Percentiles rank a stretch among this genome's conserved stretches.
These are phyloP conservation scores for Melanogaster broomeanus DNA, from an alignment of 768 basidiomycete genomes.

Conservation along the genomic window DNA sequence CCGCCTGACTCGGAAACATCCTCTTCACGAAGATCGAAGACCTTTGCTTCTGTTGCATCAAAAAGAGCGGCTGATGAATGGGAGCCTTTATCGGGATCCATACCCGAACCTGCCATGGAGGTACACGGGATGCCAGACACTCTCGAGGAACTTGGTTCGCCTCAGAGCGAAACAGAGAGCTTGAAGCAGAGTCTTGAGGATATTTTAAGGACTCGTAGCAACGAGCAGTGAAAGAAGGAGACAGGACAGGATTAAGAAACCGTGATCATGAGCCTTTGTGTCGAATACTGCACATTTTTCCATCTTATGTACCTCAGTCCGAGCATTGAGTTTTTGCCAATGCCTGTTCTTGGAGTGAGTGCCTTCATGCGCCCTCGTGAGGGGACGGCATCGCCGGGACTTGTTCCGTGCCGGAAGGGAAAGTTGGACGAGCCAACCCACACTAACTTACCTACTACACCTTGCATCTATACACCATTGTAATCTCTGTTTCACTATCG, in stretches of 20 bases:
- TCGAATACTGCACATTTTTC: background rate
- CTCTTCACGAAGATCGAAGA: background rate
- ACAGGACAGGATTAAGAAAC: background rate
- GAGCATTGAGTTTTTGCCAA: too few relatives aligned
- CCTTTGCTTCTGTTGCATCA: background rate
- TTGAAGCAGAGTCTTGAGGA: slow-evolving; percentile 26
- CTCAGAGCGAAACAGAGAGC: slow-evolving; percentile 10
- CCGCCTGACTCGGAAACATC: background rate
- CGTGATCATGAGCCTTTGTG: background rate
- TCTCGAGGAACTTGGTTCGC: slow-evolving; percentile 4
- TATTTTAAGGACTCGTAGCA: slow-evolving; percentile 1
- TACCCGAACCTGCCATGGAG: slow-evolving; percentile 1
- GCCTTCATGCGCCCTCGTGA: too few relatives aligned
- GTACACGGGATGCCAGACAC: background rate
- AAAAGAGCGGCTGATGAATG: slow-evolving; percentile 9
- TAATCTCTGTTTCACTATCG: background rate
- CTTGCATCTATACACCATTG: background rate
- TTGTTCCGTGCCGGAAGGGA: too few relatives aligned
- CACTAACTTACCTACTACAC: background rate
- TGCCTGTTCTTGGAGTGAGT: too few relatives aligned
- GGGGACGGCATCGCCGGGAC: too few relatives aligned
- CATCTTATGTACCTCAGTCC: background rate
- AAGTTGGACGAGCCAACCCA: too few relatives aligned
- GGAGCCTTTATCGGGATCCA: slow-evolving; percentile 27
- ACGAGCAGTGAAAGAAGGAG: background rate